These are phyloP conservation scores for Eucalyptus camaldulensis DNA, from an alignment of 345 rosid genomes.

Conservation along the genomic window DNA sequence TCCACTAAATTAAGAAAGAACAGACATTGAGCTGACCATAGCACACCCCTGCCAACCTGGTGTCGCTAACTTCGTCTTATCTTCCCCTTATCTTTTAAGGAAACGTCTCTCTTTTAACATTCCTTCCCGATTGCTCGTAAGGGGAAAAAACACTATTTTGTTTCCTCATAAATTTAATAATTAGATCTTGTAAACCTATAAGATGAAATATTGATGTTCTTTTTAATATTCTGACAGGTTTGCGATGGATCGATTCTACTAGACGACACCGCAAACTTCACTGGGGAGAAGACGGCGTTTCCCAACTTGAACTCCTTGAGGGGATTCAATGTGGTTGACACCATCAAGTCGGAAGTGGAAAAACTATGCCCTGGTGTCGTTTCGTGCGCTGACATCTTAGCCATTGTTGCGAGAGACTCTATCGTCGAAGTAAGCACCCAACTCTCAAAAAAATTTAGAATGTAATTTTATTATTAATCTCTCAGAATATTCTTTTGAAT, in stretches of 20 bases:
- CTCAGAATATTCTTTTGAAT: neutral
- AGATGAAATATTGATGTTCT: neutral
- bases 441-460: neutral
- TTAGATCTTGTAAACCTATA: too few species aligned
- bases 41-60: too few species aligned
- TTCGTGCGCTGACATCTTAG: conserved; percentile 44
- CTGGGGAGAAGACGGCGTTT: conserved; percentile 26
- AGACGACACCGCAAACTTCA: conserved; percentile 25
- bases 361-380: conserved; percentile 16
- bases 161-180: too few species aligned
- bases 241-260: conserved; percentile 35
- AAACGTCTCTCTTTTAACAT: too few species aligned
- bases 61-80: too few species aligned
- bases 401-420: conserved; percentile 38
- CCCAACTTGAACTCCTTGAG: conserved; percentile 26
- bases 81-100: too few species aligned
- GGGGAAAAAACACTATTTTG: too few species aligned
- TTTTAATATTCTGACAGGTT: conserved; percentile 7
- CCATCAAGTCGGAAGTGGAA: conserved; percentile 29
- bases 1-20: too few species aligned
- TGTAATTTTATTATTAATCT: fast-evolving
- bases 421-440: conserved; percentile 25
- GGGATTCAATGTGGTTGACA: conserved; percentile 32
- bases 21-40: too few species aligned
- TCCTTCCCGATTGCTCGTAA: too few species aligned